Conservation (phyloP, 805 yeast genomes). For the Torulaspora delbrueckii region DNA sequence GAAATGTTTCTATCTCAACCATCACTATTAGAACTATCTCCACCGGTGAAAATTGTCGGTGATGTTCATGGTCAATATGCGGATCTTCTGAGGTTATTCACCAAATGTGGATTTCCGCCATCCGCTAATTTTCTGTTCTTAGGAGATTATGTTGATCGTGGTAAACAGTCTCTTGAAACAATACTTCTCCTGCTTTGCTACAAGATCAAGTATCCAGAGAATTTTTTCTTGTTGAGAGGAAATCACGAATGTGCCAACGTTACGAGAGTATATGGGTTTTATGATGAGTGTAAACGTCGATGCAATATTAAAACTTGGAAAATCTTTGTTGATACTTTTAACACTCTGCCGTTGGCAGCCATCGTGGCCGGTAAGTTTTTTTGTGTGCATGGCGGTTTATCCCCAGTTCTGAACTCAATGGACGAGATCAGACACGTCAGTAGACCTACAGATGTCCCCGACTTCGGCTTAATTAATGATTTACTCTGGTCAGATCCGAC, state of each 20-base stretch:
- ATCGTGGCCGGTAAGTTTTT: constrained; percentile 93
- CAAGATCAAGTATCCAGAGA: constrained; percentile 94
- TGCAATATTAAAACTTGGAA: constrained; percentile 93
- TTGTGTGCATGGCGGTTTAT: constrained; percentile 80
- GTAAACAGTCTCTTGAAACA: constrained; percentile 93
- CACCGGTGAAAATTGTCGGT: constrained; percentile 80
- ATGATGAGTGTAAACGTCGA: constrained; percentile 95
- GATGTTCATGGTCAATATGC: constrained; percentile 97
- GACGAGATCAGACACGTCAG: constrained; percentile 65
- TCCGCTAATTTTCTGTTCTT: constrained; percentile 83
- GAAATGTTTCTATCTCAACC: constrained; percentile 91
- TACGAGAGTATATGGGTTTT: constrained; percentile 94
- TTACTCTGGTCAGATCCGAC: constrained; percentile 83
- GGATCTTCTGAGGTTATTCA: constrained; percentile 83
- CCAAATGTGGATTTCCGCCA: constrained; percentile 97
- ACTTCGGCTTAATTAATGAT: constrained; percentile 71
- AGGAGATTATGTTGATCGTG: constrained; percentile 97
- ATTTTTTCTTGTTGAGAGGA: constrained; percentile 87
- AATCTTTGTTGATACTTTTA: constrained; percentile 87
- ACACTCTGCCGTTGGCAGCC: constrained; percentile 92
- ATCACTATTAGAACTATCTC: constrained; percentile 71
- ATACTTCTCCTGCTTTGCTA: constrained; percentile 81
- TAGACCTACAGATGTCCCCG: constrained; percentile 82
- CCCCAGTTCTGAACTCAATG: constrained; percentile 62
- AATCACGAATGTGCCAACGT: constrained; percentile 98